Evolutionary conservation across 2,329 filamentous ascomycete genomes (phyloP), one percentile per base, ranked within the genome.

Genomic region (Tolypocladium nubicola): DNA sequence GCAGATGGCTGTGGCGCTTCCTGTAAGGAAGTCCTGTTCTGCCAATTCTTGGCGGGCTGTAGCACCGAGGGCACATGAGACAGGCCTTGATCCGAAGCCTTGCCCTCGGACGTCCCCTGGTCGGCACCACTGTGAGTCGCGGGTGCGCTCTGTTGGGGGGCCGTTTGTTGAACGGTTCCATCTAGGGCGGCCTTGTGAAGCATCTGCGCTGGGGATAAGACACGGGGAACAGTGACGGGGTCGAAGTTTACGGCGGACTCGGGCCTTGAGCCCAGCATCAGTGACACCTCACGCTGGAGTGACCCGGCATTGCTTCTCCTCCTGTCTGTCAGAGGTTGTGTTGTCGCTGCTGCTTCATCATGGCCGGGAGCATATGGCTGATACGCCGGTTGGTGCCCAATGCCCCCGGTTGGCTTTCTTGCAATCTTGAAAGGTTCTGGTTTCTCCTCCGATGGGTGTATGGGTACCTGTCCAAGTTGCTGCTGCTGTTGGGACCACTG

Each of bases 271-370:
- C 47, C 64, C 49, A 63, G 59, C 58, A 65, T 63, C 19, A 69
- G 54, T 0, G 64, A 65, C 0, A 56, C 63, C 2, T 66, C 64
- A 5, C 65, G 66, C 16, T 68, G 64, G 35, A 71, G 57, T 3
- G 65, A 64, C 39, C 19, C 39, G 5, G 19, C n/a, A 9, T 55
- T 50, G n/a, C 41, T 59, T 47, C 26, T 59, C 56, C 21, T 58
- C 45, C 39, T 65, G 30, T 52, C 56, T n/a, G 54, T 49, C 10
- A 43, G 49, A 4, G 57, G 16, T 2, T 45, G 19, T 16, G 53
- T n/a, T 21, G 53, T 14, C 19, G 39, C 19, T 10, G 40, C 54
- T 14, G 55, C 43, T 3, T 56, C 37, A 2, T 52, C 21, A 35
- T 60, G 57, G 4, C 60, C 60, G 2, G 62, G 61, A 6, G 49